Evolutionary conservation across 1,284 basidiomycete genomes (phyloP), one percentile per base, ranked within the genome.

Genomic region (Naganishia albida): DNA sequence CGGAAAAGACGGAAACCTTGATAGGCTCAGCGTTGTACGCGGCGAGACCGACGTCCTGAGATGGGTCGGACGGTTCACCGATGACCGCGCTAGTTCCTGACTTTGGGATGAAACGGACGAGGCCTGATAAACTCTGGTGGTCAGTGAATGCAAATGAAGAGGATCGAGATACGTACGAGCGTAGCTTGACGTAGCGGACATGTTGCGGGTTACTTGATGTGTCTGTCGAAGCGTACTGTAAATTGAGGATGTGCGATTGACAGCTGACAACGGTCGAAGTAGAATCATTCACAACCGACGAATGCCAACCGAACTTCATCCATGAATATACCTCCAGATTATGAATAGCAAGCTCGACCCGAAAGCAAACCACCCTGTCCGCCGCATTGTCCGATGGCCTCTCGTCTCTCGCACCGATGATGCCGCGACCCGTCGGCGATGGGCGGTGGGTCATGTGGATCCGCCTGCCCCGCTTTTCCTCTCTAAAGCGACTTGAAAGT

Each of bases 21-120:
- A 77, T 68, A 23, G 63, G 53, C 59, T 70, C 28, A 16, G 65
- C 67, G 3, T 67, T 55, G 63, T 72, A 75, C 0, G 72, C 66
- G 8, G 80, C 79, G 4, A 75, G 66, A 30, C 81, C 81, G 43
- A 82, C 75, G 64, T 82, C 81, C 20, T 78, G 67, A 0, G 59
- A 15, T 0, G 68, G 34, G 64, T 80, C 75, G 49, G 75, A 70
- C 0, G 78, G 78, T 66, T 78, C 74, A 62, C 78, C 78, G 62
- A 78, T 72, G 16, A 71, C 64, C 3, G 66, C 68, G 23, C 64
- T 40, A 23, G 60, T 42, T 12, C 50, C 52, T 2, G 67, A 62
- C 7, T 46, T 53, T 28, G 73, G 70, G 1, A 69, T 52, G 69
- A 78, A 79, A 43, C 78, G 76, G 28, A 78, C 69, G 28, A 79